Conservation (phyloP, 148 eudicot genomes). For the Persicaria tinctoria region DNA sequence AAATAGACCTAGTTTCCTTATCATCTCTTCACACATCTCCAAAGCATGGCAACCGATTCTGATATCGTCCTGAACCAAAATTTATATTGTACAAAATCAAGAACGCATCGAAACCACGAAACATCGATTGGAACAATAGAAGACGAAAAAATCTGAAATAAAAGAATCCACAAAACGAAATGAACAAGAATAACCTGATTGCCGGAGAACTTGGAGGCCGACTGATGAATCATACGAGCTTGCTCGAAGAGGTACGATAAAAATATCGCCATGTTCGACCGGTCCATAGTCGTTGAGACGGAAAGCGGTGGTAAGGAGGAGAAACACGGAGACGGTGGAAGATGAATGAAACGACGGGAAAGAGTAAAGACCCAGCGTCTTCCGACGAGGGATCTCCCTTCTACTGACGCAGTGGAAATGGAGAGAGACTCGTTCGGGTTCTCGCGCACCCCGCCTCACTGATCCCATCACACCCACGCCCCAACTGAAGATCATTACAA, state of each 20-base stretch:
- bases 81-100: background rate
- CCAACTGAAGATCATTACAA: no score
- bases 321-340: no score
- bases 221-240: slow-evolving; percentile 42
- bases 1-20: slow-evolving; percentile 54
- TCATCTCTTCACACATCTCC: slow-evolving; percentile 63
- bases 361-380: no score
- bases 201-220: slow-evolving; percentile 30
- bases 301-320: background rate
- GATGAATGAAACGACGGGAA: no score
- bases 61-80: slow-evolving; percentile 46
- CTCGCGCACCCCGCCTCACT: no score
- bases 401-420: no score
- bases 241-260: slow-evolving; percentile 47
- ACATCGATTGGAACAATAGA: background rate
- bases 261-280: slow-evolving; percentile 38
- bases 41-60: slow-evolving; percentile 52
- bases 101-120: slow-evolving; percentile 4
- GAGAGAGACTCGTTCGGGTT: no score
- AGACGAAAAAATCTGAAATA: background rate
- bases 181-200: slow-evolving; percentile 32
- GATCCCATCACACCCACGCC: no score
- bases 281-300: slow-evolving; percentile 21
- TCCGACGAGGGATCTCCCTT: no score
- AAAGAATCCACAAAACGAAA: background rate